Evolutionary conservation across 345 rosid genomes (phyloP).

Genomic region (Eucalyptus camaldulensis): DNA sequence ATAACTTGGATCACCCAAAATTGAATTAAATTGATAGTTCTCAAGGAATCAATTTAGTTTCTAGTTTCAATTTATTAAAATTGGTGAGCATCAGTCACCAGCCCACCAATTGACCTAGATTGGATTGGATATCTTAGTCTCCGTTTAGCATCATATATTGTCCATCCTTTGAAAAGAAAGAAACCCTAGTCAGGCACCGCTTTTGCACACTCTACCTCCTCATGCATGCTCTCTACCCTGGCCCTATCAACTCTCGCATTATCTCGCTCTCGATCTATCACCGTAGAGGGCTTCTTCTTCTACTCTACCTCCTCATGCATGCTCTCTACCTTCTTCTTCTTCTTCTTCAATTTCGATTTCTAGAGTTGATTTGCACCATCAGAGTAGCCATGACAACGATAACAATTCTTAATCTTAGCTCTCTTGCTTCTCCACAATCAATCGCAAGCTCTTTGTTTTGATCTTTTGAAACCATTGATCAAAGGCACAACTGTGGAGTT

Average conservation of each 20-base stretch:
- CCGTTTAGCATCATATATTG: too few relatives aligned
- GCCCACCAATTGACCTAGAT: fast-evolving
- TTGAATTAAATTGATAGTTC: too few relatives aligned
- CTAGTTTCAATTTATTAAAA: too few relatives aligned
- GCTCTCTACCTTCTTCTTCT: neutral
- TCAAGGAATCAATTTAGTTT: fast-evolving
- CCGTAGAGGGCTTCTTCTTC: neutral
- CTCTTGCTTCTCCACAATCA: constrained; percentile 39
- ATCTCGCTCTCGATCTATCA: too few relatives aligned
- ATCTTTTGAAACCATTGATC: constrained; percentile 9
- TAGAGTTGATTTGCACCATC: neutral
- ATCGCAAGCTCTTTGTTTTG: constrained; percentile 18
- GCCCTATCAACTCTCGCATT: too few relatives aligned
- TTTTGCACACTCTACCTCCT: neutral
- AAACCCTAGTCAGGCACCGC: neutral
- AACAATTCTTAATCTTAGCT: constrained; percentile 27
- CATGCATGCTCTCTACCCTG: neutral
- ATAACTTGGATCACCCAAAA: too few relatives aligned
- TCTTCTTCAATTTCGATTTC: neutral
- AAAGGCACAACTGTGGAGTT: constrained; percentile 13
- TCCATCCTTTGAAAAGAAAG: neutral
- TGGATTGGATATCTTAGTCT: fast-evolving
- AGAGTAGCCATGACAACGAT: neutral
- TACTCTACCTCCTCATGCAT: too few relatives aligned
- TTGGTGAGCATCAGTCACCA: too few relatives aligned